These are phyloP conservation scores for Bathelium albidoporum DNA, from an alignment of 495 filamentous ascomycete genomes.

Conservation along the genomic window DNA sequence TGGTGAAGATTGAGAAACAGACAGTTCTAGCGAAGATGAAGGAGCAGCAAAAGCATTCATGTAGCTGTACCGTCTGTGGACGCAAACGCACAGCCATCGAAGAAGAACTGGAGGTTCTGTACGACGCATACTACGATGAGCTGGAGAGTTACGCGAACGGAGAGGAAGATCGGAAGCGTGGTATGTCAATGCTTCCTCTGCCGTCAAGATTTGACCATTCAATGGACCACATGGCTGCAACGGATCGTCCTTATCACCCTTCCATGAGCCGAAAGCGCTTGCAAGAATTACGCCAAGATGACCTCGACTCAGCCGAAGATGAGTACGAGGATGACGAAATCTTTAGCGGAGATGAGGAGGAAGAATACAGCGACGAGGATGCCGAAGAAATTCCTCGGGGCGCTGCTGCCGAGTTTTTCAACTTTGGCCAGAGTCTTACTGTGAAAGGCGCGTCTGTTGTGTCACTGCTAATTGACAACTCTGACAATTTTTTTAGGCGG, in stretches of 20 bases:
- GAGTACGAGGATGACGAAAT: slow-evolving; percentile 45
- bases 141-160: slow-evolving; percentile 94
- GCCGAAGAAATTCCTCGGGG: slow-evolving; percentile 46
- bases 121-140: slow-evolving; percentile 98
- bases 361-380: slow-evolving; percentile 42
- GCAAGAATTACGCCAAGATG: not conserved
- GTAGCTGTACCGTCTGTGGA: slow-evolving; percentile 94
- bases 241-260: slow-evolving; percentile 31
- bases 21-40: slow-evolving; percentile 99
- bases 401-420: slow-evolving; percentile 71
- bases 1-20: slow-evolving; percentile 98
- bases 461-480: slow-evolving; percentile 19
- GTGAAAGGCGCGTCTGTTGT: slow-evolving; percentile 69
- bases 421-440: slow-evolving; percentile 92
- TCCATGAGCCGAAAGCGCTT: slow-evolving; percentile 30
- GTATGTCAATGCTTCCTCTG: slow-evolving; percentile 54
- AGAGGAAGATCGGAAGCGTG: slow-evolving; percentile 55
- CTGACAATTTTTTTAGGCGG: slow-evolving; percentile 58
- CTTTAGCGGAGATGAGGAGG: slow-evolving; percentile 45
- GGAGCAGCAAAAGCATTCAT: slow-evolving; percentile 98
- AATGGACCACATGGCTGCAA: slow-evolving; percentile 39
- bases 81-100: slow-evolving; percentile 95
- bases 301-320: slow-evolving; percentile 23
- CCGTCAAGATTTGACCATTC: slow-evolving; percentile 47
- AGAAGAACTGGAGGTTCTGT: slow-evolving; percentile 96